Base-by-base conservation (phyloP, 805 yeast genomes). In the Monosporozyma aerobia region DNA sequence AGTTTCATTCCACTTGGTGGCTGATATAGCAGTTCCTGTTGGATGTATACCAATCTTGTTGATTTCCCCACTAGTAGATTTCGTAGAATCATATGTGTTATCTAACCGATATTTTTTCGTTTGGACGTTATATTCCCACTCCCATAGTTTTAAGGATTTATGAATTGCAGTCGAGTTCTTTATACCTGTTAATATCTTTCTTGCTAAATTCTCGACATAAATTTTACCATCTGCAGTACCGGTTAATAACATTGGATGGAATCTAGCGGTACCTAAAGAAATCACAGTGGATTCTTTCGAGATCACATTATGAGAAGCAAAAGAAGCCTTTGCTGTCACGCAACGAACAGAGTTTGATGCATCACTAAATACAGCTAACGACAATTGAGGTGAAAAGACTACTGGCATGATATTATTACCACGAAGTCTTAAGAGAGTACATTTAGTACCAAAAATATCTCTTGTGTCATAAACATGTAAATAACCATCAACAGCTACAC, bases 1-100 rank as follows among this genome's bases (percentile, higher is more conserved):
- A 49, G 71, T 73, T 52, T 78, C 83, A 62, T 77, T 78, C 94
- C 92, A 86, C 25, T 76, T 75, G 1, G 79, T 49, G 2, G 77
- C 58, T 0, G 81, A 73, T 6, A 85, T 67, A 14, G 72, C 64
- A 1, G 81, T 74, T 13, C 77, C 76, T 3, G 77, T 73, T 1
- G 87, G 82, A 50, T 74, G 74, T 4, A 77, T 67, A 57, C 55
- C 70, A 54, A 53, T 66, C 29, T 57, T 63, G 25, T 62, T 58
- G 19, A 56, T 56, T 14, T 70, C 74, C 33, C 57, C 58, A 2
- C 62, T 55, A 16, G 54, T 47, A n/a, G 66, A 49, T 22, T 70
- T 69, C 49, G 62, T 58, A 41, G 66, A 57, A 27, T 76, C 73
- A 69, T 62, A 69, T 56, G 62, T 63, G 53, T 67, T 79, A 51